Percentiles rank a stretch among this genome's conserved stretches.
Conservation (phyloP, 176 grass and related monocot species). For the Carex littledalei region DNA sequence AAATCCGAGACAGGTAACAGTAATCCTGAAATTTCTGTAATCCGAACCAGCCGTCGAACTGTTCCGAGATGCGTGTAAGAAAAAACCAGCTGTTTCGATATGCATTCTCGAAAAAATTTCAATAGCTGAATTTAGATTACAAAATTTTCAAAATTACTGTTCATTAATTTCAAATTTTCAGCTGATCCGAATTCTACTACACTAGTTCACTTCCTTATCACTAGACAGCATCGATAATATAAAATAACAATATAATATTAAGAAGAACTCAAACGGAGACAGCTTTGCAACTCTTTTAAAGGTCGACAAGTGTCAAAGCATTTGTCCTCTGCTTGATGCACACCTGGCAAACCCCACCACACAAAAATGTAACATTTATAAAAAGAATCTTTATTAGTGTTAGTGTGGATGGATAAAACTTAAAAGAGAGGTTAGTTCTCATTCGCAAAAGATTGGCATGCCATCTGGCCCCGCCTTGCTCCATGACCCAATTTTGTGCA, state of each 20-base stretch:
- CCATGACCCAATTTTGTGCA: constrained; percentile 17
- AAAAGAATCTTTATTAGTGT: constrained; percentile 29
- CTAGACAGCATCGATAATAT: background rate
- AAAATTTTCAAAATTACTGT: no score
- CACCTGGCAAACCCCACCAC: constrained; percentile 11
- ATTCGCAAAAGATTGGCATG: constrained; percentile 15
- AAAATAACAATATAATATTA: background rate
- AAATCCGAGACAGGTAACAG: no score
- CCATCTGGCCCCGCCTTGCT: background rate
- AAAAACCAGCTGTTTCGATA: no score
- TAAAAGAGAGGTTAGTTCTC: constrained; percentile 17
- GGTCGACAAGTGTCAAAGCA: constrained; percentile 22
- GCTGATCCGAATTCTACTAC: no score
- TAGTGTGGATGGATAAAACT: background rate
- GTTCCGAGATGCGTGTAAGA: no score
- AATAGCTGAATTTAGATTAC: no score
- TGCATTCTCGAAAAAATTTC: no score
- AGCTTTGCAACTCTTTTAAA: background rate
- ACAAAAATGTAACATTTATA: constrained; percentile 3
- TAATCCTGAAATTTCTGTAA: no score
- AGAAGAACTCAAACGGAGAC: background rate
- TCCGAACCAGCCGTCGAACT: no score
- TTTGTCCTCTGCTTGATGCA: constrained; percentile 8
- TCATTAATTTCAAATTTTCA: no score
- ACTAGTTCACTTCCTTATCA: background rate